Percentiles rank a stretch among this genome's conserved stretches.
These are phyloP conservation scores for Thielaviopsis punctulata DNA, from an alignment of 2,329 filamentous ascomycete species.

Conservation along the genomic window DNA sequence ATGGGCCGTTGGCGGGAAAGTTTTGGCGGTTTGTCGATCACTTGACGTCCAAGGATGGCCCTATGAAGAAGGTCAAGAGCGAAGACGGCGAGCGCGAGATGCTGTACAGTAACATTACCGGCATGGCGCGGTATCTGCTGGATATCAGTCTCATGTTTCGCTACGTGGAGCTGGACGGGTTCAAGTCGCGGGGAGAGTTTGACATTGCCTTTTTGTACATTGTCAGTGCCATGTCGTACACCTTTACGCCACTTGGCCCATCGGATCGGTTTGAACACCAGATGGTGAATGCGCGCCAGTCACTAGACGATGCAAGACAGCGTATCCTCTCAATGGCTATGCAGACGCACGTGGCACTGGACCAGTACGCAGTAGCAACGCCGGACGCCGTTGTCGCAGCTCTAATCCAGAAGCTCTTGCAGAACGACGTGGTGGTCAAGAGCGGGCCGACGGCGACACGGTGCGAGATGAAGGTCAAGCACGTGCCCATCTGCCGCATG, in stretches of 20 bases:
- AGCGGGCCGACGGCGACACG: too few relatives aligned
- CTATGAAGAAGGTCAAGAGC: too few relatives aligned
- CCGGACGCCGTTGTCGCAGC: background rate
- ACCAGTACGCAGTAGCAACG: background rate
- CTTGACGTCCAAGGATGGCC: too few relatives aligned
- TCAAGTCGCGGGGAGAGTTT: background rate
- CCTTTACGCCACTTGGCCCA: too few relatives aligned
- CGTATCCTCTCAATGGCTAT: background rate
- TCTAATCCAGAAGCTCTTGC: background rate
- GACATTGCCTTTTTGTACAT: background rate
- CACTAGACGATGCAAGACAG: background rate
- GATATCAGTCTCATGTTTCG: background rate
- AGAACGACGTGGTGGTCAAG: background rate
- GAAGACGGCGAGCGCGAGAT: too few relatives aligned
- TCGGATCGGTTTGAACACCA: too few relatives aligned
- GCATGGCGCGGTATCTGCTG: background rate
- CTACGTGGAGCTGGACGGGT: background rate
- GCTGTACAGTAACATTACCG: too few relatives aligned
- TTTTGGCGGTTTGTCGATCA: background rate
- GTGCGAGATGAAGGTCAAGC: too few relatives aligned
- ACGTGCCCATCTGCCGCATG: background rate
- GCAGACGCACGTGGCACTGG: background rate
- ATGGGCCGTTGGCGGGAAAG: conserved; percentile 23
- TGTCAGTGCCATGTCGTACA: background rate
- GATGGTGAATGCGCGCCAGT: too few relatives aligned